Base-by-base conservation (phyloP, 805 yeast genomes). In the Wickerhamomyces strasburgensis region DNA sequence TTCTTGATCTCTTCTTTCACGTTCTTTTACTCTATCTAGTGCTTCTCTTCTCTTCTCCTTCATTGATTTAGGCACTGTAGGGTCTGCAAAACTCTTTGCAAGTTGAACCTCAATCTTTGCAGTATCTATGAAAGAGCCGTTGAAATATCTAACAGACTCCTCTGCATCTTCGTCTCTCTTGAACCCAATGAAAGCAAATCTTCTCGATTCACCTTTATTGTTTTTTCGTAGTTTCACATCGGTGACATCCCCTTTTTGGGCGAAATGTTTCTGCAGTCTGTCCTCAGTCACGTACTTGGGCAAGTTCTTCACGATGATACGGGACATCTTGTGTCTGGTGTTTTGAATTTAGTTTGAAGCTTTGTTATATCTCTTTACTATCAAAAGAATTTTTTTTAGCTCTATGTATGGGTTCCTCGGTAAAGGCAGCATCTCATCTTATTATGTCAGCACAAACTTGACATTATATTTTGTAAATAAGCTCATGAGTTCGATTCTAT, bases 121-220 rank as follows among this genome's bases (percentile, higher is more conserved):
- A 1, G 97, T 88, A 52, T 86, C 93, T 39, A 93, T 78, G 57
- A 78, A 93, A 1, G 95, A 75, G 6, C 73, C 70, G 61, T 93
- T 69, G 60, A 83, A 89, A 59, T 73, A 87, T 33, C 64, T 68
- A 6, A 80, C 90, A 0, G 96, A 96, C 31, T 68, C 72, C 34
- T 70, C 75, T 1, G 98, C 98, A 51, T 84, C 95, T 10, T 63
- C 70, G 14, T 62, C 67, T n/a, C 78, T 68, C 51, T 78, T 80
- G 60, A 74, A 93, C 1, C 98, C 98, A 35, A 93, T 68, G 52
- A 93, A 93, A 6, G 96, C 98, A 68, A 93, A 93, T 49, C 94
- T 70, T 61, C 98, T 76, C 8, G 95, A 84, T 52, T 81, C 83
- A 18, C 98, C 98, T 47, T 75, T 77, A 48, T 82, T 70, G 47